Conservation (phyloP, 495 filamentous ascomycete genomes). For the Penicillium verhagenii region DNA sequence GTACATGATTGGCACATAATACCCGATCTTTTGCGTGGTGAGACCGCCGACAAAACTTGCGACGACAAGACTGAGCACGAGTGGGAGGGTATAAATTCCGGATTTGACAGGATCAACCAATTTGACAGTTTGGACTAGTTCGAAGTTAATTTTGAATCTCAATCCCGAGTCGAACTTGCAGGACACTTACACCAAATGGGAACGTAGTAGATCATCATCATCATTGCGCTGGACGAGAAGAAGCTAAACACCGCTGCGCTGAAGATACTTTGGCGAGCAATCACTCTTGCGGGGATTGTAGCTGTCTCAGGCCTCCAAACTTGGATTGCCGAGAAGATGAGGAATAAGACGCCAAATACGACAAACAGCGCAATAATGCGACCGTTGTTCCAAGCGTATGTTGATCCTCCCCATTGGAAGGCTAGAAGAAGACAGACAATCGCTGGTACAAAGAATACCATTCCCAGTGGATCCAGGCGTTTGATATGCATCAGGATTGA, state of each 20-base stretch:
- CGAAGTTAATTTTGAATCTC: constrained; percentile 59
- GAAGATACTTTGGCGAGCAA: constrained; percentile 69
- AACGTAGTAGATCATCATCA: constrained; percentile 59
- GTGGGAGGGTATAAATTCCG: constrained; percentile 74
- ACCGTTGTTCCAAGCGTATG: background rate
- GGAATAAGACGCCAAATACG: constrained; percentile 58
- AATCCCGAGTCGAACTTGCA: no score
- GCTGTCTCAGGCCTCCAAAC: constrained; percentile 67
- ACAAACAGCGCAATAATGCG: constrained; percentile 3
- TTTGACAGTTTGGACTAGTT: constrained; percentile 84
- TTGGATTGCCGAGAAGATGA: constrained; percentile 65
- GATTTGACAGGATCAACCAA: constrained; percentile 63
- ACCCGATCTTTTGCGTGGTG: constrained; percentile 61
- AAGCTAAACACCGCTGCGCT: constrained; percentile 52
- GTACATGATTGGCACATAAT: constrained; percentile 76
- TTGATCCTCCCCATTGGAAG: constrained; percentile 5
- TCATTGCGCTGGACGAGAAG: constrained; percentile 59
- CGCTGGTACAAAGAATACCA: background rate
- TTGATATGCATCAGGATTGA: background rate
- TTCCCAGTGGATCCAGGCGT: constrained; percentile 5
- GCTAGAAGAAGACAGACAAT: constrained; percentile 7
- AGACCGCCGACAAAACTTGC: constrained; percentile 60
- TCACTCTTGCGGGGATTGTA: constrained; percentile 70
- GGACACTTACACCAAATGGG: background rate
- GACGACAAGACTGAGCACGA: constrained; percentile 63